Base-by-base conservation (phyloP, 192 early-diverging fungal species). In the Podochytrium sp. region DNA sequence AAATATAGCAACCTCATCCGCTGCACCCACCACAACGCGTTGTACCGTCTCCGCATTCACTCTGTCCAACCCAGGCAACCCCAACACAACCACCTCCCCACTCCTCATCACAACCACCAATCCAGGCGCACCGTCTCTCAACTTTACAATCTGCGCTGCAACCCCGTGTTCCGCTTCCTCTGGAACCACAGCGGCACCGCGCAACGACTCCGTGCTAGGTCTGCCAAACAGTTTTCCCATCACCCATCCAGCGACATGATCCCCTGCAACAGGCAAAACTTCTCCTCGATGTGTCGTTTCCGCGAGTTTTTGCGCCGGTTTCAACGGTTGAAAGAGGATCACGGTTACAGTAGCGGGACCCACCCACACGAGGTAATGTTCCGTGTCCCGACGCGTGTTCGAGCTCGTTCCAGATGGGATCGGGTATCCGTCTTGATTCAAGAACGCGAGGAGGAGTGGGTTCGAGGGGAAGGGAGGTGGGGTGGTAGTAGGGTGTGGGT, bases 51-150 rank as follows among this genome's bases (percentile, higher is more conserved):
- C 7, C 20, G 20, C 43, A 7, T 12, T 12, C 10, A 47, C 10
- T 47, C 43, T 12, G 43, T 71, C 37, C 52, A 76, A 57, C 7
- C 57, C 63, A 34, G 74, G 78, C 59, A 76, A 30, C 41, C 66
- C 61, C 25, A 79, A 39, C 49, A 65, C 63, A 32, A 73, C 27
- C 32, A 79, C 61, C 16, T 14, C 35, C 29, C 49, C 78, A 16
- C 3, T 16, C 3, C 2, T 20, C 29, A 58, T 58, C n/a, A 75
- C 34, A 5, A 63, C 33, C 7, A 79, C 20, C 58, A 79, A 40
- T 3, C 58, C 60, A 27, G 78, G 70, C 16, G 67, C 78, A 2
- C 66, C 73, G 1, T 14, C 1, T 62, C 1, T 18, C 30, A 38
- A 18, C 60, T 16, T 40, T 25, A 65, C 42, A 40, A 65, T 23